A percentile compares a stretch with the other conserved stretches of the same genome.
phyloP scores from a whole-genome alignment of 805 yeast genomes.

The Nematodospora valgi region DNA sequence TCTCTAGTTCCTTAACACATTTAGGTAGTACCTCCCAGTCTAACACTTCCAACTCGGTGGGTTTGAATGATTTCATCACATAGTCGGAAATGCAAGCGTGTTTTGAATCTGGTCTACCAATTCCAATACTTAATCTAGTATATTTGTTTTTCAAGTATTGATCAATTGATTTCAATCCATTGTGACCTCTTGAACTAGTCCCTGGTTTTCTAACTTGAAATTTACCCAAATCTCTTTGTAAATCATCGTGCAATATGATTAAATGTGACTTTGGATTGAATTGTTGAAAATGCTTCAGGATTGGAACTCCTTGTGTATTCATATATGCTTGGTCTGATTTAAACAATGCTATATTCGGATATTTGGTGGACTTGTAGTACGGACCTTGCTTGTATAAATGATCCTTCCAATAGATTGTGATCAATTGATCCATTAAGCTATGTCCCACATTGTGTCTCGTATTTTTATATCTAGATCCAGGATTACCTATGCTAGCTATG shows the following conservation, averaged over 20 bases:
- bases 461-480: slow-evolving; percentile 54
- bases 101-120: slow-evolving; percentile 53
- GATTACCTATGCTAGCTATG: slow-evolving; percentile 71
- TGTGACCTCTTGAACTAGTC: slow-evolving; percentile 75
- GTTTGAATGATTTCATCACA: slow-evolving; percentile 56
- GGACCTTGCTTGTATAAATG: slow-evolving; percentile 10
- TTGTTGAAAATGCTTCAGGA: slow-evolving; percentile 47
- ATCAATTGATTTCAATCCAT: slow-evolving; percentile 68
- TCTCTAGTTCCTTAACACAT: slow-evolving; percentile 34
- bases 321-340: slow-evolving; percentile 57
- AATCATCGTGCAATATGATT: slow-evolving; percentile 76
- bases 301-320: slow-evolving; percentile 67
- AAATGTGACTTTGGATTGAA: slow-evolving; percentile 24
- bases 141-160: slow-evolving; percentile 41
- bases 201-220: slow-evolving; percentile 58
- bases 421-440: slow-evolving; percentile 38
- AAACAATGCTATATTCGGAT: slow-evolving; percentile 34
- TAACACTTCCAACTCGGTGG: slow-evolving; percentile 41
- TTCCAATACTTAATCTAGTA: slow-evolving; percentile 71
- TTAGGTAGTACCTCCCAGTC: slow-evolving; percentile 38
- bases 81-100: slow-evolving; percentile 24
- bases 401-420: slow-evolving; percentile 20
- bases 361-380: slow-evolving; percentile 14
- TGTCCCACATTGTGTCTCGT: slow-evolving; percentile 85
- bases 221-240: slow-evolving; percentile 63